phyloP scores from a whole-genome alignment of 805 yeast species.

The Wickerhamomyces bovis region DNA sequence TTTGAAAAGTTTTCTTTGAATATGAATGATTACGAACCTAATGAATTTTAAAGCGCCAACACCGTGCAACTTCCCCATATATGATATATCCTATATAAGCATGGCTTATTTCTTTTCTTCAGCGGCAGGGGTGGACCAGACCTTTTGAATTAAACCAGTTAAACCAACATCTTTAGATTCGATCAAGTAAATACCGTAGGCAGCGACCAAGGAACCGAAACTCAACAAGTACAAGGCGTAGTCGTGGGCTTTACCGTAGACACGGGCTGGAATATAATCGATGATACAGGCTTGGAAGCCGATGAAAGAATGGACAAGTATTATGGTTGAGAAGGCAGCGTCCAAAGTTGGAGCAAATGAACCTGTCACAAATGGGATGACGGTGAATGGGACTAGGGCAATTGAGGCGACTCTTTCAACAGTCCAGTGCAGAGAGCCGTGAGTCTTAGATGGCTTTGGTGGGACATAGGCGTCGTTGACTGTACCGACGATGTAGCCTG shows the following conservation, averaged over 20 bases:
- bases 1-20: not conserved
- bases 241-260: constrained; percentile 71
- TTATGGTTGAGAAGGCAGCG: constrained; percentile 56
- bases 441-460: constrained; percentile 56
- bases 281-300: constrained; percentile 90
- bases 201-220: constrained; percentile 63
- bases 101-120: constrained; percentile 10
- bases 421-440: constrained; percentile 94
- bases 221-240: constrained; percentile 62
- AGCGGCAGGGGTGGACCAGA: constrained; percentile 45
- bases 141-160: constrained; percentile 50
- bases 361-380: constrained; percentile 74
- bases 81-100: not conserved
- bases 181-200: constrained; percentile 76
- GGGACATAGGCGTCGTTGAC: constrained; percentile 81
- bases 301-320: constrained; percentile 73
- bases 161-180: constrained; percentile 80
- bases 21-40: not conserved
- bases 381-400: constrained; percentile 69
- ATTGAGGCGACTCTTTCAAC: constrained; percentile 70
- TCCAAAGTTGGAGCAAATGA: constrained; percentile 65
- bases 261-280: constrained; percentile 86
- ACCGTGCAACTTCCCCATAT: not conserved
- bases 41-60: not conserved
- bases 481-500: constrained; percentile 88